Base-by-base conservation (phyloP, 345 rosid genomes). In the Eucalyptus sideroxylon region DNA sequence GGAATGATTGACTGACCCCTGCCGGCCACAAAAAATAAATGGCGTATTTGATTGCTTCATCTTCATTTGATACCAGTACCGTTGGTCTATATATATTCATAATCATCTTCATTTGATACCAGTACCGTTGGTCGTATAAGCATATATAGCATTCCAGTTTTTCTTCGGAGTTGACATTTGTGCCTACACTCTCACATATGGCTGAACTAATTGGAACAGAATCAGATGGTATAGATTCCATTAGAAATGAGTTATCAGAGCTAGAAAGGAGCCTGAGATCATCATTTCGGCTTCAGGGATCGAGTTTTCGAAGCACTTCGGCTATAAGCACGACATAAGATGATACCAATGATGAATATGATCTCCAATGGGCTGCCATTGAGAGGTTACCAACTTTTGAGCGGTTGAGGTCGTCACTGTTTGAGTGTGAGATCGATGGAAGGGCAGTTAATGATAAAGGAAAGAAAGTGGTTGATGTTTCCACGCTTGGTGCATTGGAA, bases 341-440 rank as follows among this genome's bases (percentile, higher is more conserved):
- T 59, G 95, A 92, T 90, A 55, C 8, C 5, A 91, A 92, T 14
- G 92, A 91, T 83, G 95, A 93, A 86, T 40, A 91, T 90, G 92
- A 92, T 77, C 90, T 90, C 65, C 94, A 95, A 86, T 97, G 98
- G 98, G 96, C 94, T 89, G 94, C 91, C 45, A 90, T 97, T 65
- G 95, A 97, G 93, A 95, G 96, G 86, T 89, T 97, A 13, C 98
- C 99, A 4, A 94, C 98, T 77, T 89, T 88, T n/a, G 92, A 94
- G 72, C 93, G 98, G 81, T 72, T 97, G 65, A 92, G 94, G 47
- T 91, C 96, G 44, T 93, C 96, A 45, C 91, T 96, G 50, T 93
- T 95, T 51, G 93, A 91, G 30, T 19, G 82, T 55, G 89, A 90
- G n/a, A 89, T 59, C 17, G 82, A 59, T 23, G 87, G 60, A 30